Base-by-base conservation (phyloP, 2,329 filamentous ascomycete species). In the Talaromyces sp. region DNA sequence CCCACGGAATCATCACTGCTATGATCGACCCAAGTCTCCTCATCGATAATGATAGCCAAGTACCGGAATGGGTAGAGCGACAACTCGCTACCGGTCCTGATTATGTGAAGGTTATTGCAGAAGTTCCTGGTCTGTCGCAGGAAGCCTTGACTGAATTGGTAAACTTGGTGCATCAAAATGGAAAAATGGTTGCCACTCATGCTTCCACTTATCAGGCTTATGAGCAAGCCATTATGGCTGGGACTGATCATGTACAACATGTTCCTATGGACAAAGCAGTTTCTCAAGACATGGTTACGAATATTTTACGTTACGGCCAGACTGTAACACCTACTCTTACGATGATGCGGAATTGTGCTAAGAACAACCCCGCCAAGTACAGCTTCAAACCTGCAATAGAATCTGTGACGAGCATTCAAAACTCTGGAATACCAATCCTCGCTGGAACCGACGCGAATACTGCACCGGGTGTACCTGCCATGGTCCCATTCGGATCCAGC, bases 401-500 rank as follows among this genome's bases (percentile, higher is more conserved):
- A 7, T 56, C 54, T 17, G 30, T 56, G 4, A 44, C 17, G 9
- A 22, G 25, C 25, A 11, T 42, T 3, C 33, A 39, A n/a, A 19
- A 17, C 2, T 10, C 54, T n/a, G 32, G 33, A 19, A 33, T 56
- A 22, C 30, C 54, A 6, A 44, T 56, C 49, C 65, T 73, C n/a
- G 71, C 69, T 1, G 70, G 72, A 4, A 73, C 72, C 13, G 71
- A 74, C 61, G 63, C 69, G 1, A 65, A 68, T 17, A 64, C 64
- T 10, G 63, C 63, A 1, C 32, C 32, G 32, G 27, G 25, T 10
- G 61, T 67, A n/a, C 62, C 64, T 33, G 65, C 67, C 3, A 63
- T 61, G 10, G 65, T 68, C 27, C 63, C 65, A 6, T 62, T 65
- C 51, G 67, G 68, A 3, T 51, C 27, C 9, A 65, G 60, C 60